Base-by-base conservation (phyloP, 2,329 filamentous ascomycete species). In the Arthroderma sp. region DNA sequence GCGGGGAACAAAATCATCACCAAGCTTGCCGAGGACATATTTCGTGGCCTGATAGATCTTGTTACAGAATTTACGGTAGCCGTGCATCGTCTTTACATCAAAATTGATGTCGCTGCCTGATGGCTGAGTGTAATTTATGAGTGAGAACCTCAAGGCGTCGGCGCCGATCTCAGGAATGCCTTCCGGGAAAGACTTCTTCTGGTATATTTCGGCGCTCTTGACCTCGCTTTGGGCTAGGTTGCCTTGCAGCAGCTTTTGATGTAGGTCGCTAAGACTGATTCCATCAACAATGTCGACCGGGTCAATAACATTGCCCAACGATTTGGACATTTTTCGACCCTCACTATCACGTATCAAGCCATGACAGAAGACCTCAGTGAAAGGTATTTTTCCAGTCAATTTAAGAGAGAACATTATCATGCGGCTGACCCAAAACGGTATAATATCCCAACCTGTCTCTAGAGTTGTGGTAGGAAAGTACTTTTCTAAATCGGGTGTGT, bases 11-110 rank as follows among this genome's bases (percentile, higher is more conserved):
- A 69, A 70, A 48, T 63, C 64, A 5, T 65, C 61, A 22, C 62
- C 64, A 38, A 69, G 53, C 53, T 65, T 65, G 42, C 64, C 65
- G 40, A 96, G 76, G 15, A 94, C 87, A 59, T 85, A 98, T 68
- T 95, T 96, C 49, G 84, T 93, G 39, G 91, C 89, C 69, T 96
- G 87, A 70, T 91, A 95, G 57, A 88, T 93, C 73, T 94, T 94
- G 74, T 94, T 94, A 62, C 88, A 95, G 76, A 96, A 96, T 60
- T 87, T 83, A 49, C 89, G 81, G 71, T 94, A 95, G 49, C 79
- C 85, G 61, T 91, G 80, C 63, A 96, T 94, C 53, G 94, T 83
- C 69, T 88, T 84, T 61, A 95, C 81, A 58, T 96, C 66, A 49
- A 69, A 69, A 32, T 62, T 62, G 51, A 69, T 68, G 50, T 69